These are phyloP conservation scores for Aspergillus tamarii DNA, from an alignment of 2,329 filamentous ascomycete genomes.

Conservation along the genomic window DNA sequence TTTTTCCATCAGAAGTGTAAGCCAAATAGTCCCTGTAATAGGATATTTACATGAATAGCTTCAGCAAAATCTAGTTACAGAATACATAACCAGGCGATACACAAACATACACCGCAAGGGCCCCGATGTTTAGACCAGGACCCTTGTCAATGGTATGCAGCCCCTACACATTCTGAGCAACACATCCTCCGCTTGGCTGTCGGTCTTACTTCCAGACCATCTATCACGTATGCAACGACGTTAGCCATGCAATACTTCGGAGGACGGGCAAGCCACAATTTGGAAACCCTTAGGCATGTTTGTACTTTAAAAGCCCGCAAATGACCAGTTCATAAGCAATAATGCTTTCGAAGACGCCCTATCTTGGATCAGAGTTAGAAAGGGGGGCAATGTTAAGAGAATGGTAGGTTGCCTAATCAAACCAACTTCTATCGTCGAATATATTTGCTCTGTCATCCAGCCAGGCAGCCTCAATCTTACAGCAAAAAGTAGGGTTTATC, in stretches of 20 bases:
- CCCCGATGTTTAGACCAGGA: not conserved
- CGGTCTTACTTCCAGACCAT: not conserved
- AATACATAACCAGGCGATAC: not conserved
- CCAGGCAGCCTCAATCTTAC: too few relatives aligned
- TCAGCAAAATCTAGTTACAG: not conserved
- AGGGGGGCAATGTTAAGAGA: too few relatives aligned
- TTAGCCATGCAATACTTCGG: not conserved
- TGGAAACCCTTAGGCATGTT: too few relatives aligned
- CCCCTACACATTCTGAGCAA: not conserved
- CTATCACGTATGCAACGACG: not conserved
- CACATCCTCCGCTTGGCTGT: not conserved
- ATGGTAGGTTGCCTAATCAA: too few relatives aligned
- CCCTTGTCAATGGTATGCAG: not conserved
- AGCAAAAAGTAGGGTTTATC: too few relatives aligned
- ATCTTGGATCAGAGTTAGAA: too few relatives aligned
- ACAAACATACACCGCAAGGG: not conserved
- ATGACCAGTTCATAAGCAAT: too few relatives aligned
- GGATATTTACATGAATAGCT: not conserved
- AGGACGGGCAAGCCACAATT: too few relatives aligned
- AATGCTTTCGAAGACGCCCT: too few relatives aligned
- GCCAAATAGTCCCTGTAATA: not conserved
- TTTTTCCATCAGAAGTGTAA: not conserved
- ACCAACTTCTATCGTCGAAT: too few relatives aligned
- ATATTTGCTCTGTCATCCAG: too few relatives aligned
- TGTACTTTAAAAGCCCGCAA: too few relatives aligned